Conservation (phyloP, 2,329 filamentous ascomycete genomes). For the Madurella mycetomatis region DNA sequence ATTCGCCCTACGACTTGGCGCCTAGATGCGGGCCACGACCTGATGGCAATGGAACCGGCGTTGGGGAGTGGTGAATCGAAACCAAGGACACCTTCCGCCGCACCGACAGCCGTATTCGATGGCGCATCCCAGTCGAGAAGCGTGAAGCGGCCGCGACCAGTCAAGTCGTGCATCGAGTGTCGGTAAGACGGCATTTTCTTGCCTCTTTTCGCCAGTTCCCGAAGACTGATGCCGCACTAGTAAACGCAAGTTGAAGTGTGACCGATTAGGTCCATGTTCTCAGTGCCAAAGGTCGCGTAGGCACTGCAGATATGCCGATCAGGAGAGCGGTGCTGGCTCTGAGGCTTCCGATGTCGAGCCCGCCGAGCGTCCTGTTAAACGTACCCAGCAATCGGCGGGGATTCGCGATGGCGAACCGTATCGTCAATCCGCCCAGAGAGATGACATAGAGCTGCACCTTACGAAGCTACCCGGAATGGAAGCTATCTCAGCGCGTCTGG, state of each 20-base stretch:
- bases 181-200: slow-evolving; percentile 27
- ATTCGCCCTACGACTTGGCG: background rate
- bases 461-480: slow-evolving; percentile 35
- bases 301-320: slow-evolving; percentile 48
- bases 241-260: slow-evolving; percentile 54
- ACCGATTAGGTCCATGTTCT: slow-evolving; percentile 52
- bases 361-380: slow-evolving; percentile 28
- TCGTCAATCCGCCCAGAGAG: background rate
- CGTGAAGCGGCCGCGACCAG: slow-evolving; percentile 51
- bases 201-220: background rate
- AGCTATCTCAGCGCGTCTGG: slow-evolving; percentile 47
- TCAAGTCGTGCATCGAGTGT: slow-evolving; percentile 54
- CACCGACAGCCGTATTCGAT: slow-evolving; percentile 4
- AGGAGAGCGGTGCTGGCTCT: slow-evolving; percentile 45
- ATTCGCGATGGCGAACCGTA: slow-evolving; percentile 13
- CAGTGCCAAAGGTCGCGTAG: slow-evolving; percentile 56
- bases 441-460: background rate
- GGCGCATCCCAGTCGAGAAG: slow-evolving; percentile 26
- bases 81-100: slow-evolving; percentile 2
- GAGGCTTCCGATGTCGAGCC: slow-evolving; percentile 33
- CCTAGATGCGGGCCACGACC: background rate
- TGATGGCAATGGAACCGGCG: slow-evolving; percentile 1
- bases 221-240: slow-evolving; percentile 5
- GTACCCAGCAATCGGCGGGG: slow-evolving; percentile 20
- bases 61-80: background rate